Evolutionary conservation across 2,329 filamentous ascomycete genomes (phyloP).

Genomic region (Harringtonia aguacate): DNA sequence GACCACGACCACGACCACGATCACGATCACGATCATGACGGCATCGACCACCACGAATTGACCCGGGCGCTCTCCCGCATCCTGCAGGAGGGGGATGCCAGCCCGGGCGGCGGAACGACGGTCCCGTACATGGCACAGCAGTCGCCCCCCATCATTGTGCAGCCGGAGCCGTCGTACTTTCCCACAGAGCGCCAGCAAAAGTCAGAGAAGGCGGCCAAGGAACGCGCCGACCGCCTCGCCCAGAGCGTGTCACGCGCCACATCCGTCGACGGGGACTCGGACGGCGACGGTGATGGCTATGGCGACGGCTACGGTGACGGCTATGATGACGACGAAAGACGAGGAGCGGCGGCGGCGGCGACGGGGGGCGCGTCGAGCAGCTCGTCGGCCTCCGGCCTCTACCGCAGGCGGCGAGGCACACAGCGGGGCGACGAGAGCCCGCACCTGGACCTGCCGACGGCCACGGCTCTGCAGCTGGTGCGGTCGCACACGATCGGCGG

Average conservation of each 20-base stretch:
- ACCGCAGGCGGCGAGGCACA: no score
- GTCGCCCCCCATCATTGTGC: neutral
- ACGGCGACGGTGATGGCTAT: slow-evolving; percentile 1
- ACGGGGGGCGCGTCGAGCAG: neutral
- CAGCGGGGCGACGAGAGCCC: slow-evolving; percentile 1
- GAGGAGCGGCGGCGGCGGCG: neutral
- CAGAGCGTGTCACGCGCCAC: slow-evolving; percentile 19
- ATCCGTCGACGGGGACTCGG: slow-evolving; percentile 15
- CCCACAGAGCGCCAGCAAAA: slow-evolving; percentile 10
- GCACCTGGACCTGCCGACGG: slow-evolving; percentile 2
- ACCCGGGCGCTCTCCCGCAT: slow-evolving; percentile 10
- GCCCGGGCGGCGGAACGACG: neutral
- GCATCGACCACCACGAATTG: slow-evolving; percentile 12
- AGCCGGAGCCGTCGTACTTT: slow-evolving; percentile 9
- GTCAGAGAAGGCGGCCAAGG: slow-evolving; percentile 22
- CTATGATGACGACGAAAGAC: slow-evolving; percentile 1
- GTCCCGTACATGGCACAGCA: neutral
- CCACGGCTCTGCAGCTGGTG: slow-evolving; percentile 12
- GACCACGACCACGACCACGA: no score
- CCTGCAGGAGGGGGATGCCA: slow-evolving; percentile 5
- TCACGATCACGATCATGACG: no score
- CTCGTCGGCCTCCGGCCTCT: slow-evolving; percentile 1
- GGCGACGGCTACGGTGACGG: neutral
- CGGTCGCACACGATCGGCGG: slow-evolving; percentile 8
- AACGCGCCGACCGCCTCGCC: slow-evolving; percentile 23